Conservation (phyloP, 768 basidiomycete genomes). For the Pleurotus citrinopileatus region DNA sequence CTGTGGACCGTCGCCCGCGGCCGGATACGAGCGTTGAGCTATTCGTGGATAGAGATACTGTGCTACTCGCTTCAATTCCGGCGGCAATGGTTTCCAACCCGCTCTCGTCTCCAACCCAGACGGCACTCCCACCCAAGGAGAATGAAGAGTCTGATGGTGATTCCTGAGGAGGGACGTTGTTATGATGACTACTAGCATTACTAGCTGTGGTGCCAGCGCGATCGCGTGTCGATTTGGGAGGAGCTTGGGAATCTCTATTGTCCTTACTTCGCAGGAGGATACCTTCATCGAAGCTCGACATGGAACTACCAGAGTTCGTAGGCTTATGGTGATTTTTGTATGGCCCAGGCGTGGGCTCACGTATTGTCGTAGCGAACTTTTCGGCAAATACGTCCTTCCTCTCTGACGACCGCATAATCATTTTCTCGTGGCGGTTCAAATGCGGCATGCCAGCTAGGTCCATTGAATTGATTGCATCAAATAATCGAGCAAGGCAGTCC, state of each 20-base stretch:
- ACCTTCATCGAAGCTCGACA: constrained; percentile 70
- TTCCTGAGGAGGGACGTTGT: constrained; percentile 32
- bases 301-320: constrained; percentile 57
- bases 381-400: constrained; percentile 91
- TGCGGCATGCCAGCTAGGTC: constrained; percentile 76
- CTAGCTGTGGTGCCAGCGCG: constrained; percentile 37
- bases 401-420: constrained; percentile 87
- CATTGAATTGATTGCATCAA: constrained; percentile 92
- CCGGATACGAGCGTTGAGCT: constrained; percentile 39
- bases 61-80: constrained; percentile 38
- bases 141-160: constrained; percentile 75
- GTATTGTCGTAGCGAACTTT: constrained; percentile 50
- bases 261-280: constrained; percentile 37
- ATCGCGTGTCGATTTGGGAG: constrained; percentile 18
- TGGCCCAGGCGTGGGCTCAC: constrained; percentile 22
- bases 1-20: constrained; percentile 63
- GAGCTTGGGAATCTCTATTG: neutral
- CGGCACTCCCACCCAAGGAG: constrained; percentile 74
- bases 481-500: constrained; percentile 85
- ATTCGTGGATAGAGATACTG: constrained; percentile 35
- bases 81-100: constrained; percentile 42
- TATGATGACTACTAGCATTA: constrained; percentile 26
- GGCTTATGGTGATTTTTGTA: constrained; percentile 37
- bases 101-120: constrained; percentile 82
- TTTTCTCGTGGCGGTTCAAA: constrained; percentile 78